Percentiles rank a stretch among this genome's conserved stretches.
phyloP scores from a whole-genome alignment of 2,329 filamentous ascomycete species.

The Myriosclerotinia scirpicola region DNA sequence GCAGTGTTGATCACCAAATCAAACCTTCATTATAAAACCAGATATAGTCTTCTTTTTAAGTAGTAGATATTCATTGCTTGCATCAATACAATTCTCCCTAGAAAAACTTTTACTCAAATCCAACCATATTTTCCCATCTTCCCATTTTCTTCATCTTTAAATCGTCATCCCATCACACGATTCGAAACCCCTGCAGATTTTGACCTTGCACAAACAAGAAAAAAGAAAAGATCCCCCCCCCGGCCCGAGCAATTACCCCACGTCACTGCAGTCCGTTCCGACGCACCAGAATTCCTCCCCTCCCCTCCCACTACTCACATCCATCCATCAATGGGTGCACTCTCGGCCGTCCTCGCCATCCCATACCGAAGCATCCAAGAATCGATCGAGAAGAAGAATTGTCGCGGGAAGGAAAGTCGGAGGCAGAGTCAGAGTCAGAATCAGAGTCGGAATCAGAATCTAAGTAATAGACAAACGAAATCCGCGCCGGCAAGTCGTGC shows the following conservation, averaged over 20 bases:
- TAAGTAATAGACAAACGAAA: constrained; percentile 7
- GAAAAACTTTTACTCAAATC: too few relatives aligned
- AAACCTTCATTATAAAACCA: neutral
- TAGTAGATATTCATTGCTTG: neutral
- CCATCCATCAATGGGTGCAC: constrained; percentile 30
- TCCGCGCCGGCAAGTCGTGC: constrained; percentile 4
- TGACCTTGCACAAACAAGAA: constrained; percentile 11
- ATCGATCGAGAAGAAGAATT: neutral
- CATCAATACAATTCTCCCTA: too few relatives aligned
- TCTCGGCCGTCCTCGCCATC: constrained; percentile 28
- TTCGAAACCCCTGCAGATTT: neutral
- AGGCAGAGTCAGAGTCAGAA: neutral
- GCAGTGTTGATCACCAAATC: neutral
- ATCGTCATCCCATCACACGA: too few relatives aligned
- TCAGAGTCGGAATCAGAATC: neutral
- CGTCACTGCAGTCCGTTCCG: neutral
- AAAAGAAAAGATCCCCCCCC: constrained; percentile 4
- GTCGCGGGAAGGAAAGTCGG: too few relatives aligned
- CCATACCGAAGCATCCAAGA: constrained; percentile 26
- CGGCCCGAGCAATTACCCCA: constrained; percentile 13
- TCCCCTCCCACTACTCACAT: neutral
- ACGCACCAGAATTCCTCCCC: constrained; percentile 6
- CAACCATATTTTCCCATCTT: neutral
- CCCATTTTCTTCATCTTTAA: neutral
- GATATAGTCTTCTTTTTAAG: neutral